These are phyloP conservation scores for Botrytis pseudocinerea DNA, from an alignment of 2,329 filamentous ascomycete genomes.

Conservation along the genomic window DNA sequence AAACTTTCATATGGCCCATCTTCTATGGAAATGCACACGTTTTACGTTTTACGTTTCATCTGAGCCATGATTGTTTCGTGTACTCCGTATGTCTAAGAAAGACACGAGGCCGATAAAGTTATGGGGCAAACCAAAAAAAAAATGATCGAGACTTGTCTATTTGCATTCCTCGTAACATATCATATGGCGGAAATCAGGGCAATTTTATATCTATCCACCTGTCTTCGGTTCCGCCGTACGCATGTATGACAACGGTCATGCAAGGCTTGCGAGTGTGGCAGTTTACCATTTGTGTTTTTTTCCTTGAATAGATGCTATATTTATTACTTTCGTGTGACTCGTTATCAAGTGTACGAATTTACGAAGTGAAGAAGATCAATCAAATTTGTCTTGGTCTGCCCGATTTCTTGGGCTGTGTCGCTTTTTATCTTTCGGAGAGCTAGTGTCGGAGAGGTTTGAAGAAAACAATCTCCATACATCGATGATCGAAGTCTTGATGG, in stretches of 20 bases:
- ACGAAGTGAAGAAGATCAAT: background rate
- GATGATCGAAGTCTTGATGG: background rate
- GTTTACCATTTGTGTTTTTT: slow-evolving; percentile 18
- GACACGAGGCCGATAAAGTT: slow-evolving; percentile 19
- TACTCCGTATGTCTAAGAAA: background rate
- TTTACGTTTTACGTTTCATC: background rate
- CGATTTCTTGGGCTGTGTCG: slow-evolving; percentile 16
- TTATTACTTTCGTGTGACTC: slow-evolving; percentile 5
- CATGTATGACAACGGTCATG: slow-evolving; percentile 18
- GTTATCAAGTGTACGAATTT: background rate
- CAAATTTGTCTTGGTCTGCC: background rate
- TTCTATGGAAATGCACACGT: slow-evolving; percentile 10
- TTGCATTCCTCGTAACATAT: background rate
- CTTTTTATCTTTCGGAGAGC: slow-evolving; percentile 11
- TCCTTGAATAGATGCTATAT: background rate
- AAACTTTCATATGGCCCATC: background rate
- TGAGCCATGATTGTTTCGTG: slow-evolving; percentile 17
- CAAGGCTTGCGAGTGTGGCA: slow-evolving; percentile 22
- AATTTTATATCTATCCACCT: background rate
- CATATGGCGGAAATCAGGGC: slow-evolving; percentile 12
- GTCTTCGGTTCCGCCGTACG: background rate
- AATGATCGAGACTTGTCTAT: background rate
- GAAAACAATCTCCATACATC: background rate
- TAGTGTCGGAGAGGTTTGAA: background rate
- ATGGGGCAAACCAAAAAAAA: background rate